Conservation (phyloP, 441 rosid species). For the Raphanus hybrid region DNA sequence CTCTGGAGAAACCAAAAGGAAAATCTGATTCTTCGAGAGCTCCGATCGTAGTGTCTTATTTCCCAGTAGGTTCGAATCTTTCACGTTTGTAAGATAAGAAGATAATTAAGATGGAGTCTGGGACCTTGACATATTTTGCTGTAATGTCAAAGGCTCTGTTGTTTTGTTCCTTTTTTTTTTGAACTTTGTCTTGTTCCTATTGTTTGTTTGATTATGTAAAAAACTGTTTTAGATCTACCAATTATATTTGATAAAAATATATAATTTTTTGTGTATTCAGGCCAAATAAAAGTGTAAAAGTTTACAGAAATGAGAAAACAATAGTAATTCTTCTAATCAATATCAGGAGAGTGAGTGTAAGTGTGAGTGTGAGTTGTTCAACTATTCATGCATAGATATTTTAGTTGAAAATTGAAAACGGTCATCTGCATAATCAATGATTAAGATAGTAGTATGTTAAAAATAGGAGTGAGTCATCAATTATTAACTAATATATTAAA, state of each 20-base stretch:
- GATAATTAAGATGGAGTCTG: background rate
- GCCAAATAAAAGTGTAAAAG: background rate
- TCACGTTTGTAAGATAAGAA: conserved; percentile 31
- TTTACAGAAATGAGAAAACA: no score
- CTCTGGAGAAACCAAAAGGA: conserved; percentile 27
- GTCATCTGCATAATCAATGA: no score
- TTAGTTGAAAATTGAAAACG: no score
- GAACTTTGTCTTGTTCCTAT: background rate
- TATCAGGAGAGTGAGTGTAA: no score
- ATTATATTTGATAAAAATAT: background rate
- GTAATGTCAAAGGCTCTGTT: conserved; percentile 5
- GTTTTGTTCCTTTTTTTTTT: background rate
- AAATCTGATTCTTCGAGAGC: conserved; percentile 30
- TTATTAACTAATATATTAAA: no score
- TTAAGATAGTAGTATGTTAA: no score
- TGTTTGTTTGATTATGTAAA: conserved; percentile 3
- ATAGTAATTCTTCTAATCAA: no score
- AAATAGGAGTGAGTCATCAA: background rate
- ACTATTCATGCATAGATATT: no score
- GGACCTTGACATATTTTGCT: background rate
- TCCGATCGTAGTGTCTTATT: conserved; percentile 32
- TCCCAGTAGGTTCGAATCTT: conserved; percentile 36
- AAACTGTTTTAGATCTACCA: background rate
- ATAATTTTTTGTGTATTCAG: background rate
- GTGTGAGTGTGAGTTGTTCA: no score